Percentiles rank a stretch among this genome's conserved stretches.
phyloP scores from a whole-genome alignment of 768 basidiomycete genomes.

The Mycena sanguinolenta region DNA sequence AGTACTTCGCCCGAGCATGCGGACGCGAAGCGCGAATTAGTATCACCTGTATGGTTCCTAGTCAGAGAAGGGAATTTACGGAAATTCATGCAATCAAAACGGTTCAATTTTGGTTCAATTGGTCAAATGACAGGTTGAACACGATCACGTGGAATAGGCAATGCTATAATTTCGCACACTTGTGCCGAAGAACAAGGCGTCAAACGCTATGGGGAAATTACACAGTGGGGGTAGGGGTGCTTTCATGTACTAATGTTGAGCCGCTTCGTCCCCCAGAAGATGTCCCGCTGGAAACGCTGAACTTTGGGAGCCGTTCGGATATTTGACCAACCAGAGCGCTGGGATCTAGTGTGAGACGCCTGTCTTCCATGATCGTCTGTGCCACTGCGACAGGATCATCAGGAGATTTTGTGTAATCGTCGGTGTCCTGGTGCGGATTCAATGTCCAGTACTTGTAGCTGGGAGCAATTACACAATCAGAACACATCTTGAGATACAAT shows the following conservation, averaged over 20 bases:
- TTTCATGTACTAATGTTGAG: slow-evolving; percentile 22
- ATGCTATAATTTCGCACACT: not conserved
- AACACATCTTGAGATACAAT: not conserved
- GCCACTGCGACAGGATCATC: slow-evolving; percentile 45
- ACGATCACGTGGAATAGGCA: slow-evolving; percentile 24
- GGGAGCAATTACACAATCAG: slow-evolving; percentile 12
- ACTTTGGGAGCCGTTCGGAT: slow-evolving; percentile 31
- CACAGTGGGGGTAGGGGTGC: not conserved
- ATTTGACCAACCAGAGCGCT: slow-evolving; percentile 29
- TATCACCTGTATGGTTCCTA: slow-evolving; percentile 11
- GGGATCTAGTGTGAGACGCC: slow-evolving; percentile 20
- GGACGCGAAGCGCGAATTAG: not conserved
- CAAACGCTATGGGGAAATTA: not conserved
- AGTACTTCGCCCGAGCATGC: not conserved
- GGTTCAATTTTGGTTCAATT: no score
- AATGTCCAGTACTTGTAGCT: slow-evolving; percentile 68
- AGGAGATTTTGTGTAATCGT: slow-evolving; percentile 57
- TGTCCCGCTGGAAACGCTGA: slow-evolving; percentile 24
- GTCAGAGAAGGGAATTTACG: slow-evolving; percentile 16
- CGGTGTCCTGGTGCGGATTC: slow-evolving; percentile 58
- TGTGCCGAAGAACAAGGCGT: not conserved
- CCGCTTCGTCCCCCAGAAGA: slow-evolving; percentile 18
- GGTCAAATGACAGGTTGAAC: slow-evolving; percentile 17
- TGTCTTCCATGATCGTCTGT: slow-evolving; percentile 35
- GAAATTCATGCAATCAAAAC: not conserved